Evolutionary conservation across 2,329 filamentous ascomycete genomes (phyloP), one percentile per base, ranked within the genome.

Genomic region (Onygenales sp.): DNA sequence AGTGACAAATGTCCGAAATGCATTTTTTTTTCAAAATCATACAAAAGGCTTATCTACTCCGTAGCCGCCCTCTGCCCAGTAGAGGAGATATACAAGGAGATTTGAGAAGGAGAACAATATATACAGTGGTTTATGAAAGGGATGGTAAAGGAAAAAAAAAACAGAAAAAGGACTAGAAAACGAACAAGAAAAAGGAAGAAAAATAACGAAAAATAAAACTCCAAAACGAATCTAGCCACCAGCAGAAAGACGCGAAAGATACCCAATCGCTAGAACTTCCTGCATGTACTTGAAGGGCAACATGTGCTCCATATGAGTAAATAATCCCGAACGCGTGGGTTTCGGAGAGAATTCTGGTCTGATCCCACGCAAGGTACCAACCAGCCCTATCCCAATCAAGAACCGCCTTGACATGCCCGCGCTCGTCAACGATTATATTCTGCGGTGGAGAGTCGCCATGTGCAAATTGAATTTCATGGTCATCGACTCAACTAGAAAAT

Each of bases 301-400:
- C 7, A 48, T 36, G 14, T 48, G 14, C 2, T 48, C 6, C 4
- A 48, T 14, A 48, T 48, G 33, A 14, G 13, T 2, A 17, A 14
- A 36, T 48, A 48, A 36, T 36, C 27, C 7, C 6, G 31, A 31
- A 48, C 17, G n/a, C 14, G 11, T 10, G 31, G 4, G 31, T 33
- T 36, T 36, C n/a, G 7, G 8, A 21, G 33, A 48, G 45, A 4
- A 48, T 14, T 8, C 33, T 48, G 17, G n/a, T 36, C 17, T 14
- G 14, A 4, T 51, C 45, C 49, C 39, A 44, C 27, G 36, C 42
- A 4, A 52, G 48, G 37, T 57, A 56, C 51, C 55, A 55, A 56
- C 51, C 55, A 55, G 56, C 51, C 39, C 52, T 53, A 31, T 58
- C 58, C 54, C 56, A 59, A 40, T 58, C 56, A 32, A 58, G 42